Percentiles rank a stretch among this genome's conserved stretches.
phyloP scores from a whole-genome alignment of 1,284 basidiomycete genomes.

The Rhodotorula sp. region DNA sequence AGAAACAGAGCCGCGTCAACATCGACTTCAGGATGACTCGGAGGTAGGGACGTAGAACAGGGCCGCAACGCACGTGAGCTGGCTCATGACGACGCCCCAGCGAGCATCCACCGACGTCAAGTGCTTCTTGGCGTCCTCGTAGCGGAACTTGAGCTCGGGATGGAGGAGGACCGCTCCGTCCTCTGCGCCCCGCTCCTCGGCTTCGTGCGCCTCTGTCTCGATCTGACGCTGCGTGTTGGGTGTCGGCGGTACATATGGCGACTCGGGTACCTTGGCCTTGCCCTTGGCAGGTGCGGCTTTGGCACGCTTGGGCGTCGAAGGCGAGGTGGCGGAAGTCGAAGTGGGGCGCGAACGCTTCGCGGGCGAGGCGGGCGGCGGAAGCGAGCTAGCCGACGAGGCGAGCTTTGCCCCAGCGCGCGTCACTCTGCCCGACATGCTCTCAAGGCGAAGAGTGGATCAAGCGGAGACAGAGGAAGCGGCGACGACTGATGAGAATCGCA shows the following conservation, averaged over 20 bases:
- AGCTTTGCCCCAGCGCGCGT: not conserved
- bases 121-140: slow-evolving; percentile 71
- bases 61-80: not conserved
- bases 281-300: not conserved
- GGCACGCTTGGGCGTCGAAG: slow-evolving; percentile 4
- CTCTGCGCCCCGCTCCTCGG: slow-evolving; percentile 21
- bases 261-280: not conserved
- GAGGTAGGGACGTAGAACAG: slow-evolving; percentile 52
- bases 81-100: slow-evolving; percentile 67
- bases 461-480: not conserved
- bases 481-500: not conserved
- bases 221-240: slow-evolving; percentile 16
- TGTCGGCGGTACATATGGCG: slow-evolving; percentile 30
- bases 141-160: slow-evolving; percentile 69
- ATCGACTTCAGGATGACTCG: slow-evolving; percentile 30
- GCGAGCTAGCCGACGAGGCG: not conserved
- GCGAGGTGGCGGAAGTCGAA: not conserved
- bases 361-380: slow-evolving; percentile 15
- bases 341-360: slow-evolving; percentile 10
- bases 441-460: not conserved
- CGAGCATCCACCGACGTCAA: slow-evolving; percentile 67
- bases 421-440: slow-evolving; percentile 10
- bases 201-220: slow-evolving; percentile 8
- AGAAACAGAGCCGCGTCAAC: not conserved
- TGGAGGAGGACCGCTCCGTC: slow-evolving; percentile 56